Percentiles rank a stretch among this genome's conserved stretches.
These are phyloP conservation scores for Fraxinus angustifolia DNA, from an alignment of 305 asterid species.

Conservation along the genomic window DNA sequence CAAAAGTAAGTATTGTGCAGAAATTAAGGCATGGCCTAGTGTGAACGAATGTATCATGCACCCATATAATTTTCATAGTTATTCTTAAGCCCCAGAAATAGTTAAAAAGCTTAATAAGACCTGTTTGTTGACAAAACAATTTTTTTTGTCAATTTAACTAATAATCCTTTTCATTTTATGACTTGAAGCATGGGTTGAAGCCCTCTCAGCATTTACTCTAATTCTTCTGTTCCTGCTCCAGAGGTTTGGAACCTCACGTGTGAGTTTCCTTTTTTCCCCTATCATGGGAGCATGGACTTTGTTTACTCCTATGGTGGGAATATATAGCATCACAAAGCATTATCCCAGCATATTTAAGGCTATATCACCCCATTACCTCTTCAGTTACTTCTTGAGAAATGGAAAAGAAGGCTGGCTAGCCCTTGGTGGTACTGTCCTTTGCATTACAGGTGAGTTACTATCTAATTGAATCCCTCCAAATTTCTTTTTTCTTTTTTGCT, in stretches of 20 bases:
- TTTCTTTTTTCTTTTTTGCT: neutral
- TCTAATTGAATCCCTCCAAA: neutral
- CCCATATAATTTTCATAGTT: neutral
- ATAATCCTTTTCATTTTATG: conserved; percentile 9
- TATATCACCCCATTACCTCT: conserved; percentile 41
- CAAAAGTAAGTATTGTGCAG: conserved; percentile 32
- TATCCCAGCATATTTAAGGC: conserved; percentile 45
- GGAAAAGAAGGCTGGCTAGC: conserved; percentile 46
- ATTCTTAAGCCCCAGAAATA: neutral
- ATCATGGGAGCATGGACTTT: conserved; percentile 48
- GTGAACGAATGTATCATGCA: neutral
- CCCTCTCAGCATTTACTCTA: conserved; percentile 39
- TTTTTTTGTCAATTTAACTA: neutral
- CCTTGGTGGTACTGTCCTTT: conserved; percentile 44
- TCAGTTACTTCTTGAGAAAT: conserved; percentile 34
- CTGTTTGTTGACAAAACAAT: neutral
- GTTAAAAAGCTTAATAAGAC: neutral
- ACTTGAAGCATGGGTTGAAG: conserved; percentile 40
- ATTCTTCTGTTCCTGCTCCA: conserved; percentile 43
- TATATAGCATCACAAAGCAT: conserved; percentile 39
- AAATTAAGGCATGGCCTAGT: neutral
- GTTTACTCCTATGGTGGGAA: conserved; percentile 41
- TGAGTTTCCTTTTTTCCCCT: conserved; percentile 48
- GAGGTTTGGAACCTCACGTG: conserved; percentile 46
- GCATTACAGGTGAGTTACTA: conserved; percentile 38